Conservation (phyloP, 768 basidiomycete species). For the Dioszegia hungarica region DNA sequence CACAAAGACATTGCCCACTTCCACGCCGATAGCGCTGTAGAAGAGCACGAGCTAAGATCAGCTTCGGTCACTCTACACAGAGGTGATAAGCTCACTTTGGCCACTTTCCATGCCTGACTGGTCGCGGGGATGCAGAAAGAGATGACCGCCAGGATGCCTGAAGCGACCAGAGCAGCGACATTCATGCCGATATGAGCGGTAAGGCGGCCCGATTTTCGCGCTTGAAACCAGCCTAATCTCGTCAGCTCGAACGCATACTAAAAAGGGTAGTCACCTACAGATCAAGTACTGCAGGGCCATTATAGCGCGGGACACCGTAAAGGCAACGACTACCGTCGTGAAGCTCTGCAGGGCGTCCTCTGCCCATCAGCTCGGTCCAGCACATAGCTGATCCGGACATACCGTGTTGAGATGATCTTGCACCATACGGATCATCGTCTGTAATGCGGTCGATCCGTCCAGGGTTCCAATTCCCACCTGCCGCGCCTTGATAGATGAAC, state of each 20-base stretch:
- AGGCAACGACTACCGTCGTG: conserved; percentile 26
- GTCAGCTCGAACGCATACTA: background rate
- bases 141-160: conserved; percentile 13
- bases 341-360: conserved; percentile 21
- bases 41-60: conserved; percentile 23
- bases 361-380: background rate
- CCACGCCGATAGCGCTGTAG: conserved; percentile 20
- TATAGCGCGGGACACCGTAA: conserved; percentile 18
- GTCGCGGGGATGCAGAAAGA: conserved; percentile 13
- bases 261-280: conserved; percentile 14
- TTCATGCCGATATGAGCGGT: conserved; percentile 1
- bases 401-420: background rate
- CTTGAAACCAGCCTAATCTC: conserved; percentile 14
- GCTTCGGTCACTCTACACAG: no score
- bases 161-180: conserved; percentile 1
- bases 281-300: conserved; percentile 21
- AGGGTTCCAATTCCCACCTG: conserved; percentile 32
- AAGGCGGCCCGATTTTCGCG: conserved; percentile 6
- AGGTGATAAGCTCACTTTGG: conserved; percentile 29
- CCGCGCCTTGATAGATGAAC: conserved; percentile 37
- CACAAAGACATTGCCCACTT: conserved; percentile 16
- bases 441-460: conserved; percentile 9
- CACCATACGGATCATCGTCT: conserved; percentile 4
- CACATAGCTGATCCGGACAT: background rate
- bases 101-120: conserved; percentile 4